These are phyloP conservation scores for Colletotrichum spinosum DNA, from an alignment of 2,329 filamentous ascomycete species.

Conservation along the genomic window DNA sequence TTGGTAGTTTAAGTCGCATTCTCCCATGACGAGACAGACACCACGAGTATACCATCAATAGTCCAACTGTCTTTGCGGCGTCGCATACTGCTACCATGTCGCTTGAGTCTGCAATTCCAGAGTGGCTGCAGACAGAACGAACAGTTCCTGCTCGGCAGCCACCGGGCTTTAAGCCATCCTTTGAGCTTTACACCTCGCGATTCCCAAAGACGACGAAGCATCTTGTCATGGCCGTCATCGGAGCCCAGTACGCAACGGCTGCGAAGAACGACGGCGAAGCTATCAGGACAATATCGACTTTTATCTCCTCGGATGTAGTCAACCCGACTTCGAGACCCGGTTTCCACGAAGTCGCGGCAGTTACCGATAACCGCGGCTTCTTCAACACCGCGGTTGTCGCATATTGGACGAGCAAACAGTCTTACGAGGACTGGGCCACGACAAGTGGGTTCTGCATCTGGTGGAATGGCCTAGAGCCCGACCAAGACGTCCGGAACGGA, in stretches of 20 bases:
- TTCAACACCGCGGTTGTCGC: constrained; percentile 45
- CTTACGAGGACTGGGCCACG: constrained; percentile 46
- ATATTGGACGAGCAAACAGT: constrained; percentile 49
- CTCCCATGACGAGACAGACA: no score
- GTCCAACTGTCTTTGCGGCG: no score
- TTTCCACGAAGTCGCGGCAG: constrained; percentile 31
- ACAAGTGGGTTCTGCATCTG: constrained; percentile 50
- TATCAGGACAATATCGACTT: constrained; percentile 15
- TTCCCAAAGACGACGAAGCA: constrained; percentile 31
- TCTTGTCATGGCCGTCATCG: constrained; percentile 35
- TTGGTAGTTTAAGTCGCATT: no score
- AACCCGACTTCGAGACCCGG: background rate
- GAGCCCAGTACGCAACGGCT: constrained; percentile 27
- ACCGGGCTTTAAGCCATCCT: constrained; percentile 20
- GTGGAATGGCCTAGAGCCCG: constrained; percentile 47
- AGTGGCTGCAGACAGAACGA: constrained; percentile 4
- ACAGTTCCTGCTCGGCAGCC: constrained; percentile 11
- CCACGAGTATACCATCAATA: no score
- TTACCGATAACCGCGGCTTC: constrained; percentile 25
- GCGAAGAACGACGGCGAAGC: constrained; percentile 1
- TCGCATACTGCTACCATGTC: background rate
- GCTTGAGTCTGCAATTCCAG: constrained; percentile 15
- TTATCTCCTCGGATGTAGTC: constrained; percentile 1
- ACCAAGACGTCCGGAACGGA: constrained; percentile 41
- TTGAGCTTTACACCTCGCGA: constrained; percentile 29